These are phyloP conservation scores for Lunasporangiospora selenospora DNA, from an alignment of 192 early-diverging fungal genomes.

Conservation along the genomic window DNA sequence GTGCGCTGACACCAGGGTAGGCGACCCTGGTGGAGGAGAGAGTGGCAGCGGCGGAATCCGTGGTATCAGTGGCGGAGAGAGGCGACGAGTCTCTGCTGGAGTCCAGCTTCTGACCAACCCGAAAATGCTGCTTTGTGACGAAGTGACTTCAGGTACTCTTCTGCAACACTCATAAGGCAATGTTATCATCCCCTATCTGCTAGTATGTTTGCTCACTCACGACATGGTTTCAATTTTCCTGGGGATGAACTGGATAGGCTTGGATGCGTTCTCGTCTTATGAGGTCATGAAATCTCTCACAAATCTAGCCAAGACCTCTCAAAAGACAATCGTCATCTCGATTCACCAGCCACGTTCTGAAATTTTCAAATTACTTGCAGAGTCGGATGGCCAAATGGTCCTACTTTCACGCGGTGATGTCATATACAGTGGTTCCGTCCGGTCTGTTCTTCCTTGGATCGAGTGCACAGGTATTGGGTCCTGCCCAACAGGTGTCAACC, in stretches of 20 bases:
- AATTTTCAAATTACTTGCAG: slow-evolving; percentile 74
- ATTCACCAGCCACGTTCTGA: slow-evolving; percentile 92
- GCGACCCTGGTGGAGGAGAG: slow-evolving; percentile 54
- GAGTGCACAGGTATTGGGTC: slow-evolving; percentile 23
- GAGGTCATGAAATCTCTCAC: slow-evolving; percentile 49
- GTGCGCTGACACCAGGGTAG: slow-evolving; percentile 71
- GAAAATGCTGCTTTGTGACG: slow-evolving; percentile 72
- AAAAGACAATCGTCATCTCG: slow-evolving; percentile 79
- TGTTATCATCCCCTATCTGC: no score
- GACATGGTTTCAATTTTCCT: no score
- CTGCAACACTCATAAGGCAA: not conserved
- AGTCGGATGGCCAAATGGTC: slow-evolving; percentile 45
- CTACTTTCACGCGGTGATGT: slow-evolving; percentile 40
- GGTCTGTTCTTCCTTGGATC: slow-evolving; percentile 38
- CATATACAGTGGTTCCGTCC: slow-evolving; percentile 39
- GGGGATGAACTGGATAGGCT: slow-evolving; percentile 23
- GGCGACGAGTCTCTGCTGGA: slow-evolving; percentile 76
- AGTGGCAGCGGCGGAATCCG: slow-evolving; percentile 56
- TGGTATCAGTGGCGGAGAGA: slow-evolving; percentile 78
- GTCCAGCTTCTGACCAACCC: slow-evolving; percentile 75
- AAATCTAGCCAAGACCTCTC: slow-evolving; percentile 31
- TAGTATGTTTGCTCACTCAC: no score
- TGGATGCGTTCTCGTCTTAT: slow-evolving; percentile 43
- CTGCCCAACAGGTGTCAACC: slow-evolving; percentile 38
- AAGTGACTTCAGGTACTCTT: slow-evolving; percentile 71